phyloP scores from a whole-genome alignment of 345 rosid species.

The Barbarea vulgaris region DNA sequence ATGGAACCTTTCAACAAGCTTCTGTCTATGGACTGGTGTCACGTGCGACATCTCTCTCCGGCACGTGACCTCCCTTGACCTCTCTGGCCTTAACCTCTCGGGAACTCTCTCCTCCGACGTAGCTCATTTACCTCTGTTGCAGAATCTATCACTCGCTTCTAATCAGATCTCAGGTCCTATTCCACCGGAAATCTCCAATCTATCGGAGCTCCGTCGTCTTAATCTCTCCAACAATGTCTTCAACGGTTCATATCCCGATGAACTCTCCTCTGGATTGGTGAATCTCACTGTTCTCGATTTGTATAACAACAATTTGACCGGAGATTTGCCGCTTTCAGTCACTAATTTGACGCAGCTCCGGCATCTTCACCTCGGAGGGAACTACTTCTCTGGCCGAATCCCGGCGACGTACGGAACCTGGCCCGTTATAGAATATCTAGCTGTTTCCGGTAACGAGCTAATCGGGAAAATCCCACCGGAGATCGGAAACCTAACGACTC shows the following conservation, averaged over 20 bases:
- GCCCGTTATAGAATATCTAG: conserved; percentile 64
- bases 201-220: conserved; percentile 58
- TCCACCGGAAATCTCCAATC: conserved; percentile 55
- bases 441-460: conserved; percentile 78
- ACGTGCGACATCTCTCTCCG: conserved; percentile 61
- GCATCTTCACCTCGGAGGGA: conserved; percentile 82
- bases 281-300: conserved; percentile 73
- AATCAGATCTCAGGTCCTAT: conserved; percentile 67
- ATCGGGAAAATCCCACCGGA: conserved; percentile 65
- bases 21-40: conserved; percentile 65
- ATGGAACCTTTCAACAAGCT: conserved; percentile 57
- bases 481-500: conserved; percentile 62
- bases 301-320: conserved; percentile 87
- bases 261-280: conserved; percentile 52
- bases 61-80: conserved; percentile 64
- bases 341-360: conserved; percentile 56
- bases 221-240: conserved; percentile 79
- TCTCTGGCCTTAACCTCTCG: conserved; percentile 60
- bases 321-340: conserved; percentile 61
- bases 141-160: conserved; percentile 55
- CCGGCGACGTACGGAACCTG: conserved; percentile 67
- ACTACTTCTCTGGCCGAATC: conserved; percentile 66
- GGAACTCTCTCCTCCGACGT: conserved; percentile 66
- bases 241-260: conserved; percentile 59
- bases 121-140: conserved; percentile 56